Percentiles rank a stretch among this genome's conserved stretches.
phyloP scores from a whole-genome alignment of 2,329 filamentous ascomycete species.

The Fusarium sp. region DNA sequence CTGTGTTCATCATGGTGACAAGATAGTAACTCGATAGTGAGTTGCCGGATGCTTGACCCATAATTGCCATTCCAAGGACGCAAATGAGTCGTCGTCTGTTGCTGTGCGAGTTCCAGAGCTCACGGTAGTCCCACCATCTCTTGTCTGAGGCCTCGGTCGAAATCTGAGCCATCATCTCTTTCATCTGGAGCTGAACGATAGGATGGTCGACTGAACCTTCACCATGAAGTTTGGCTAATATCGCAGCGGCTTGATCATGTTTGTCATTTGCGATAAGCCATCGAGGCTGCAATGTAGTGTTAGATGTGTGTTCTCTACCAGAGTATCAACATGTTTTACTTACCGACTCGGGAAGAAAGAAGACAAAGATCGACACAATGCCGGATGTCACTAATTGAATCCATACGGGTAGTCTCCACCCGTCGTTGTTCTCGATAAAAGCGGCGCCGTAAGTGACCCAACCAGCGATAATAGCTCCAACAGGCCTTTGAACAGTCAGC shows the following conservation, averaged over 20 bases:
- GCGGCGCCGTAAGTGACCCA: constrained; percentile 68
- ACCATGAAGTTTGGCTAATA: constrained; percentile 56
- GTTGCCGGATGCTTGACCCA: constrained; percentile 69
- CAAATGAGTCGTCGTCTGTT: constrained; percentile 67
- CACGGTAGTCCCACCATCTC: constrained; percentile 69
- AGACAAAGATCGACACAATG: constrained; percentile 53
- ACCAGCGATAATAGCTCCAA: constrained; percentile 67
- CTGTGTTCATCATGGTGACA: constrained; percentile 59
- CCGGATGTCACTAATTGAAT: constrained; percentile 58
- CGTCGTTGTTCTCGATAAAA: constrained; percentile 53
- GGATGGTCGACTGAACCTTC: constrained; percentile 53
- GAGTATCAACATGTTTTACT: fast-evolving
- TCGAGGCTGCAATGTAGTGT: constrained; percentile 48
- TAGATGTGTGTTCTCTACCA: too few relatives aligned
- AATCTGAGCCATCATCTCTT: constrained; percentile 58
- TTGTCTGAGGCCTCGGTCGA: constrained; percentile 63
- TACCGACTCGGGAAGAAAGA: constrained; percentile 59
- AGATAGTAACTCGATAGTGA: constrained; percentile 69
- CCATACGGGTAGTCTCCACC: constrained; percentile 58
- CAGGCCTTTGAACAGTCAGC: constrained; percentile 27
- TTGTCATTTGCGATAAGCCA: constrained; percentile 59
- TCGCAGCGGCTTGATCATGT: constrained; percentile 54
- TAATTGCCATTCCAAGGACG: constrained; percentile 67
- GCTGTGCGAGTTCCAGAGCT: constrained; percentile 64
- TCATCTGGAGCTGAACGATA: constrained; percentile 59